Evolutionary conservation across 495 filamentous ascomycete genomes (phyloP).

Genomic region (Talaromyces proteolyticus): DNA sequence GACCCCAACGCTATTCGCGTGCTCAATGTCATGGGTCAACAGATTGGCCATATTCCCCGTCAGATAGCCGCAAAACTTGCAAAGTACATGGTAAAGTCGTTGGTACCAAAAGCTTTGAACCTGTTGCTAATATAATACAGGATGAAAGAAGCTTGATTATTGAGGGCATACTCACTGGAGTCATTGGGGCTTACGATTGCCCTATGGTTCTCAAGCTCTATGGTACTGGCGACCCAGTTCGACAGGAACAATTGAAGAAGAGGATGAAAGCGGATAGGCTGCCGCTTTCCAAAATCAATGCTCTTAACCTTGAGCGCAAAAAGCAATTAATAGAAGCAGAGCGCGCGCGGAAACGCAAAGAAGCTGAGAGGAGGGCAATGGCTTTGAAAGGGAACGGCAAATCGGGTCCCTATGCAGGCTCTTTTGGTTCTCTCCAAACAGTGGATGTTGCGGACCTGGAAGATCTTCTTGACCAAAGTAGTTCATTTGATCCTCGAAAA

Average conservation of each 20-base stretch:
- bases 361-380: constrained; percentile 41
- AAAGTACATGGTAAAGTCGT: constrained; percentile 53
- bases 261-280: constrained; percentile 59
- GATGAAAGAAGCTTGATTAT: constrained; percentile 47
- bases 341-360: constrained; percentile 37
- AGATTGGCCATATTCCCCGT: constrained; percentile 77
- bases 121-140: constrained; percentile 14
- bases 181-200: constrained; percentile 60
- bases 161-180: constrained; percentile 62
- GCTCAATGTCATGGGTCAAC: constrained; percentile 68
- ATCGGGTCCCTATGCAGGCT: constrained; percentile 20
- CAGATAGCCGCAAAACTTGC: constrained; percentile 63
- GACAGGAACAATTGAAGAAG: constrained; percentile 45
- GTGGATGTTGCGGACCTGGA: constrained; percentile 39
- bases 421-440: constrained; percentile 13
- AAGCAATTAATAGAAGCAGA: too few species aligned
- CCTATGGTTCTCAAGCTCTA: constrained; percentile 63
- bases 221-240: constrained; percentile 51
- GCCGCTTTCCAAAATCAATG: constrained; percentile 34
- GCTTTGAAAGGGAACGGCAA: constrained; percentile 27
- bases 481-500: constrained; percentile 64
- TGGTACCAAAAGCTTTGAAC: constrained; percentile 3
- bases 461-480: constrained; percentile 60
- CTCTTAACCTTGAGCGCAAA: too few species aligned
- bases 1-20: constrained; percentile 77